phyloP scores from a whole-genome alignment of 1,284 basidiomycete genomes.

The Agaricales sp. region DNA sequence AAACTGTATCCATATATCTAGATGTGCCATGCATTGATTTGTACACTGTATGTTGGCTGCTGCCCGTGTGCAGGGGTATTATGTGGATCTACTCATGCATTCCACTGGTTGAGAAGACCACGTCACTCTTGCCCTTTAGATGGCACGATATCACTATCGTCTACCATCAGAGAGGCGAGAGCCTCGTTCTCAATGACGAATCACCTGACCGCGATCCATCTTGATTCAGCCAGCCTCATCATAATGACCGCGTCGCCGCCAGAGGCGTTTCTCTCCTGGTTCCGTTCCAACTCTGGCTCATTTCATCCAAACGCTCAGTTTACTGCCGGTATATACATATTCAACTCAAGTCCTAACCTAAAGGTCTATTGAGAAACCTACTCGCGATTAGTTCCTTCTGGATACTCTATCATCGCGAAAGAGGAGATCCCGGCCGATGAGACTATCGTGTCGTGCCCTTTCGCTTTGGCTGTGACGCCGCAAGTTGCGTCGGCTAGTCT shows the following conservation, averaged over 20 bases:
- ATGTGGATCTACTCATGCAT: too few species aligned
- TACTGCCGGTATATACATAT: constrained; percentile 26
- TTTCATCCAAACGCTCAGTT: constrained; percentile 37
- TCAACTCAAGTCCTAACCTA: constrained; percentile 4
- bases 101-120: too few species aligned
- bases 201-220: too few species aligned
- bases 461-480: constrained; percentile 62
- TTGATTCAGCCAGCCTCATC: background rate
- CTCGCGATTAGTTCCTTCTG: constrained; percentile 31
- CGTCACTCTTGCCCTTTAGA: too few species aligned
- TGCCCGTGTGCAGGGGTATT: too few species aligned
- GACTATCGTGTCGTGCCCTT: constrained; percentile 65
- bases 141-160: too few species aligned
- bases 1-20: too few species aligned
- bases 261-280: constrained; percentile 34
- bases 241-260: constrained; percentile 4
- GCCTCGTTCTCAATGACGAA: too few species aligned
- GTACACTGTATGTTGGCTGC: too few species aligned
- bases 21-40: too few species aligned
- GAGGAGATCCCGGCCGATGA: constrained; percentile 38
- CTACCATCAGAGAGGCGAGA: too few species aligned
- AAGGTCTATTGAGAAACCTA: constrained; percentile 9
- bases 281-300: constrained; percentile 33
- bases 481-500: constrained; percentile 36
- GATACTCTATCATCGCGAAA: constrained; percentile 47